These are phyloP conservation scores for Cladochytrium tenue DNA, from an alignment of 371 early-diverging fungal genomes.

Conservation along the genomic window DNA sequence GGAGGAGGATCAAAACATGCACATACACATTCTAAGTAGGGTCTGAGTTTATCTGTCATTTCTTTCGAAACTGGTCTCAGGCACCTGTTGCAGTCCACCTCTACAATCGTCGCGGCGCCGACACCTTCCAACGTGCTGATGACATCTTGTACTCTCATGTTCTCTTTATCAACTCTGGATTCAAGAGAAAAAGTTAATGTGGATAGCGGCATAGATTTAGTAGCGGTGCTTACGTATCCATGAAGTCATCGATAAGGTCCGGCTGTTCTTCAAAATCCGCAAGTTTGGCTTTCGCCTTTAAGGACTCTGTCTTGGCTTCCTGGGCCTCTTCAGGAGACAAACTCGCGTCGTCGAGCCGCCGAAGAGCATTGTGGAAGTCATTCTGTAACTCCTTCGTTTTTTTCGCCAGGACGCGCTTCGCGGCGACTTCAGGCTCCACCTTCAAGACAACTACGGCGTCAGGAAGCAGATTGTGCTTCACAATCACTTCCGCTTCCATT, in stretches of 20 bases:
- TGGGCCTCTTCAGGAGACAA: too few relatives aligned
- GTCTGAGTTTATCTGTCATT: slow-evolving; percentile 25
- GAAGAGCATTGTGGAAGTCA: not conserved
- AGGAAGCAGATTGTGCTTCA: slow-evolving; percentile 33
- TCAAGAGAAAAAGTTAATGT: too few relatives aligned
- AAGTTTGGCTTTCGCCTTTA: too few relatives aligned
- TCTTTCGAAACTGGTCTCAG: slow-evolving; percentile 33
- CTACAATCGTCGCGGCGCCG: slow-evolving; percentile 32
- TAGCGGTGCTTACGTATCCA: slow-evolving; percentile 28
- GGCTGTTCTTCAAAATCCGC: slow-evolving; percentile 15
- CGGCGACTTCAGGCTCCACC: slow-evolving; percentile 38
- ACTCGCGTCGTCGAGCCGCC: too few relatives aligned
- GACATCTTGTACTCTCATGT: slow-evolving; percentile 29
- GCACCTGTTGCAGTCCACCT: slow-evolving; percentile 34
- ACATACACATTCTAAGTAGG: slow-evolving; percentile 37
- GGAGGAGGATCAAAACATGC: not conserved
- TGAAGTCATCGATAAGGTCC: slow-evolving; percentile 29
- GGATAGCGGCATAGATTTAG: too few relatives aligned
- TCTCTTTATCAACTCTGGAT: slow-evolving; percentile 41
- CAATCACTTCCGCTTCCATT: slow-evolving; percentile 34
- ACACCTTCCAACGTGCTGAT: slow-evolving; percentile 25
- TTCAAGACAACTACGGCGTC: slow-evolving; percentile 44
- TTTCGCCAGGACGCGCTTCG: slow-evolving; percentile 31
- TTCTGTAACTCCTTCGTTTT: slow-evolving; percentile 9
- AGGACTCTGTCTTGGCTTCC: too few relatives aligned